phyloP scores from a whole-genome alignment of 441 rosid genomes.

The Raphanus hybrid region DNA sequence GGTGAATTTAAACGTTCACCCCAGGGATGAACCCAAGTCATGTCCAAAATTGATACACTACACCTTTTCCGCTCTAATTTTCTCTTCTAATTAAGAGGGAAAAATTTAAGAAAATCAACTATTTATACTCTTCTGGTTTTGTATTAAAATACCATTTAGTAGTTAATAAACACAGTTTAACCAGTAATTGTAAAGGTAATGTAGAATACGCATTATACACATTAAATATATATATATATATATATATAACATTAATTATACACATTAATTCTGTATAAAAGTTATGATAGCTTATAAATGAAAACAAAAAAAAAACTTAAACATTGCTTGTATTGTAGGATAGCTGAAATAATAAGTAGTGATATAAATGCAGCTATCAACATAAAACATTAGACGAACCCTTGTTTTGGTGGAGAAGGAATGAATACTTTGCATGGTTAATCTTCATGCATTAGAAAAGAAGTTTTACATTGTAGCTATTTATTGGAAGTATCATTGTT shows the following conservation, averaged over 20 bases:
- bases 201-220: not conserved
- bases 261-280: not conserved
- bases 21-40: no score
- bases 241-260: not conserved
- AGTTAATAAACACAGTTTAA: not conserved
- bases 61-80: not conserved
- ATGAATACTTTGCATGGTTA: not conserved
- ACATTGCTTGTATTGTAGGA: not conserved
- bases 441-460: slow-evolving; percentile 11
- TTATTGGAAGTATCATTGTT: not conserved
- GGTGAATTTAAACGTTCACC: no score
- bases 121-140: not conserved
- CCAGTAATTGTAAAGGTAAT: not conserved
- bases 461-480: not conserved
- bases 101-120: not conserved
- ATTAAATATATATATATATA: no score
- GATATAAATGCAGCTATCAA: not conserved
- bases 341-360: not conserved
- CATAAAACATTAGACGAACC: not conserved
- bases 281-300: not conserved
- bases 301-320: not conserved
- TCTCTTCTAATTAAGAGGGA: not conserved
- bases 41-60: not conserved
- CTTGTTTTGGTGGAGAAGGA: not conserved
- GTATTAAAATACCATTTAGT: not conserved